Evolutionary conservation across 2,329 filamentous ascomycete species (phyloP).

Genomic region (Exserohilum rostratum): DNA sequence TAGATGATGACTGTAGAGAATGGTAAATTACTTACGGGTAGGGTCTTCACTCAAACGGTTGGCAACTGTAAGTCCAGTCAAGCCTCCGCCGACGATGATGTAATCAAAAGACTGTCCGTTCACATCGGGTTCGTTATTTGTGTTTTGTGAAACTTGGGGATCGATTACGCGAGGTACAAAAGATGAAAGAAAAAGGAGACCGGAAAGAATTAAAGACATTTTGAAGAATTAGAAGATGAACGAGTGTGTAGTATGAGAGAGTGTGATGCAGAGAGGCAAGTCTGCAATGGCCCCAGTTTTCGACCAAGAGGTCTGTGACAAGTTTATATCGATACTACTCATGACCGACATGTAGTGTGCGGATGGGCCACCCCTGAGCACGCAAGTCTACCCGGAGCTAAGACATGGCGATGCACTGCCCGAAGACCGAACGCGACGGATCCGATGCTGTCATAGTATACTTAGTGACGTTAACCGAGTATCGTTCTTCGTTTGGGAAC

Average conservation of each 20-base stretch:
- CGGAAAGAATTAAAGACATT: conserved; percentile 18
- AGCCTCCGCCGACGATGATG: conserved; percentile 40
- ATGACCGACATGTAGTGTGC: background rate
- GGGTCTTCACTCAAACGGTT: conserved; percentile 39
- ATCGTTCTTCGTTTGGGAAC: too few relatives aligned
- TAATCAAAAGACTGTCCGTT: conserved; percentile 37
- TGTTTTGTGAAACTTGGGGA: background rate
- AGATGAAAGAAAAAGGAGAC: conserved; percentile 20
- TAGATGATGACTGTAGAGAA: background rate
- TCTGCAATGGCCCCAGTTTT: background rate
- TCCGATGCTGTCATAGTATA: background rate
- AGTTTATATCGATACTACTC: conserved; percentile 7
- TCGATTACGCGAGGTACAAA: conserved; percentile 20
- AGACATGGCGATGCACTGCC: background rate
- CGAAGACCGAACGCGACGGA: background rate
- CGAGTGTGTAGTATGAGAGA: conserved; percentile 1
- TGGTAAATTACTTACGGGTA: conserved; percentile 14
- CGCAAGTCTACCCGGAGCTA: background rate
- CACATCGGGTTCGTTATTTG: conserved; percentile 18
- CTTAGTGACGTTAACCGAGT: background rate
- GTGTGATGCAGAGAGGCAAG: background rate
- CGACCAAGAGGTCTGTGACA: background rate
- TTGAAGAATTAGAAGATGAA: conserved; percentile 3
- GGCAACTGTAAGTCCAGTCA: conserved; percentile 39
- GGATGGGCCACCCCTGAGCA: conserved; percentile 6